These are phyloP conservation scores for Erysiphe pulchra DNA, from an alignment of 2,329 filamentous ascomycete genomes.

Conservation along the genomic window DNA sequence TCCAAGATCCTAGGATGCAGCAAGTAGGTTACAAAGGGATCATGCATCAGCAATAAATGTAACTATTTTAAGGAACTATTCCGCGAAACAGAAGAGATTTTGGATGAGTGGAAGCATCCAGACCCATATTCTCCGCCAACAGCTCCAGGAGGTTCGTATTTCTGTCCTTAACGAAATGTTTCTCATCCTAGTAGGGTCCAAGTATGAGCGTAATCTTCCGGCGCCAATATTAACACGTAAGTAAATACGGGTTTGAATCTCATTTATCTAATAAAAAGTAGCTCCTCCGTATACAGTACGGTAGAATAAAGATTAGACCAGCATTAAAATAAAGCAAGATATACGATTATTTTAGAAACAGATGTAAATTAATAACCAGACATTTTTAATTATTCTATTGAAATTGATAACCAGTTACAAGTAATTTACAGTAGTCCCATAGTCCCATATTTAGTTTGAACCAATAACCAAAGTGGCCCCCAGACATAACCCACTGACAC, in stretches of 20 bases:
- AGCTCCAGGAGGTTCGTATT: constrained; percentile 58
- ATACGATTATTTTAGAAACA: no score
- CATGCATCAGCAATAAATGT: constrained; percentile 2
- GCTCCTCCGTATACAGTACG: constrained; percentile 10
- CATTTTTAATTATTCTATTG: no score
- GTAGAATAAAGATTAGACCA: constrained; percentile 1
- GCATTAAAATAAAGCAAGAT: no score
- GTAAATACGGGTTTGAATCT: constrained; percentile 14
- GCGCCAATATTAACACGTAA: constrained; percentile 57
- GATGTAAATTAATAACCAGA: no score
- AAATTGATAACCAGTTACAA: no score
- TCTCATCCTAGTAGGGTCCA: constrained; percentile 37
- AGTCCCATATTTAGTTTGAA: no score
- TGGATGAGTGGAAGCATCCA: constrained; percentile 92
- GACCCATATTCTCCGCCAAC: constrained; percentile 79
- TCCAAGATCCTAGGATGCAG: constrained; percentile 66
- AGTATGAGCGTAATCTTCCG: constrained; percentile 85
- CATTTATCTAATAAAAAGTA: constrained; percentile 1
- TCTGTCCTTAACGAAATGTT: not conserved
- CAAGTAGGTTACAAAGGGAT: constrained; percentile 20
- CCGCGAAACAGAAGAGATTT: constrained; percentile 62
- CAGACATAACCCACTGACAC: no score
- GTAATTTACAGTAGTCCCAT: no score
- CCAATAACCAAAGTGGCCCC: no score
- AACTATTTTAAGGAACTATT: constrained; percentile 40